Percentiles rank a stretch among this genome's conserved stretches.
Evolutionary conservation across 306 rosid species (phyloP).

Genomic region (Castanopsis chinensis): DNA sequence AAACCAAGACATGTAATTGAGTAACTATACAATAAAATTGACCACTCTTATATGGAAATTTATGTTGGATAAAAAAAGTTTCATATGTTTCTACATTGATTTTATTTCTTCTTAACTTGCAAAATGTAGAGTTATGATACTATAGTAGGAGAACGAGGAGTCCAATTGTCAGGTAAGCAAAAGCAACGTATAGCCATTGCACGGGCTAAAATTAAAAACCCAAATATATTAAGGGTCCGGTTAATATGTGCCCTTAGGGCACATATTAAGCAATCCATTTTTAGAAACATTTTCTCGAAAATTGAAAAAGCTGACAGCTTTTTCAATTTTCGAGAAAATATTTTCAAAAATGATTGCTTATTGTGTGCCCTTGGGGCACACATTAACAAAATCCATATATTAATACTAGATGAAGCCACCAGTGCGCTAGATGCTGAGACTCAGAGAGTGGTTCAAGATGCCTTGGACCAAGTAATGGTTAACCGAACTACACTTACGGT

Average conservation of each 20-base stretch:
- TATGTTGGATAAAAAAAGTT: background rate
- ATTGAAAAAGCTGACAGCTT: no score
- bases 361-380: no score
- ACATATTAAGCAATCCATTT: no score
- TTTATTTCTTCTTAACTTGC: background rate
- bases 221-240: no score
- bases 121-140: conserved; percentile 23
- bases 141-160: conserved; percentile 24
- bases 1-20: no score
- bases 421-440: conserved; percentile 40
- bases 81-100: background rate
- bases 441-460: conserved; percentile 29
- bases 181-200: conserved; percentile 31
- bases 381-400: no score
- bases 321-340: no score
- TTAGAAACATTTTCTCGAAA: no score
- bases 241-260: no score
- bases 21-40: background rate
- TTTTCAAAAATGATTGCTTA: no score
- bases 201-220: conserved; percentile 24
- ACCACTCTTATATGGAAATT: background rate
- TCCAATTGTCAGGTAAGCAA: conserved; percentile 24
- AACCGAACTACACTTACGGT: conserved; percentile 25
- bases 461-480: conserved; percentile 28
- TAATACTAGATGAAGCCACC: conserved; percentile 33